Evolutionary conservation across 2,329 filamentous ascomycete genomes (phyloP).

Genomic region (Neoscytalidium dimidiatum): DNA sequence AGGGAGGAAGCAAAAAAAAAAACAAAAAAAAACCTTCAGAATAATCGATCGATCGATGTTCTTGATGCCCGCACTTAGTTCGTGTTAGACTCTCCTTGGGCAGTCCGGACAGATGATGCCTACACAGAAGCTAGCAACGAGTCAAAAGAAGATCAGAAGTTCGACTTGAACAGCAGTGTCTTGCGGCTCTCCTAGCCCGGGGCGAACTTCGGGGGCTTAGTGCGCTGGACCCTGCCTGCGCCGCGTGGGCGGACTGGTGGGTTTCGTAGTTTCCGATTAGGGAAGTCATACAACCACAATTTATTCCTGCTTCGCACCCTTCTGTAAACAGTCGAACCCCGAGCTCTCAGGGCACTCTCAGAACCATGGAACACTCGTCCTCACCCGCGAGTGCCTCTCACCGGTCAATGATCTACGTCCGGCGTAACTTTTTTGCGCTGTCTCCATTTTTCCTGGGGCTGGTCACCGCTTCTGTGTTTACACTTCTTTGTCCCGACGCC

Average conservation of each 20-base stretch:
- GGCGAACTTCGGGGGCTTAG: not conserved
- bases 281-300: not conserved
- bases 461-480: slow-evolving; percentile 13
- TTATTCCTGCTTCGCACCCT: not conserved
- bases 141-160: too few species aligned
- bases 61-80: too few species aligned
- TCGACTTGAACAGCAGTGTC: too few species aligned
- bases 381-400: not conserved
- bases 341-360: not conserved
- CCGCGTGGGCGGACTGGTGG: not conserved
- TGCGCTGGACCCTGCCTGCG: not conserved
- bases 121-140: too few species aligned
- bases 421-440: slow-evolving; percentile 11
- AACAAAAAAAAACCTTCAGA: too few species aligned
- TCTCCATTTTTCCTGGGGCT: not conserved
- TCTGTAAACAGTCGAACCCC: not conserved
- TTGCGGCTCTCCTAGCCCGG: too few species aligned
- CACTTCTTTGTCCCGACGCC: slow-evolving; percentile 4
- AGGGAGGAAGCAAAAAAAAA: too few species aligned
- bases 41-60: too few species aligned
- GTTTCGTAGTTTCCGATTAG: not conserved
- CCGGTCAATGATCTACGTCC: slow-evolving; percentile 10
- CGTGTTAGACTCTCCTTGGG: too few species aligned
- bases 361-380: not conserved
- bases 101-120: too few species aligned